These are phyloP conservation scores for Urochloa ruziziensis DNA, from an alignment of 176 grass and related monocot species.

Conservation along the genomic window DNA sequence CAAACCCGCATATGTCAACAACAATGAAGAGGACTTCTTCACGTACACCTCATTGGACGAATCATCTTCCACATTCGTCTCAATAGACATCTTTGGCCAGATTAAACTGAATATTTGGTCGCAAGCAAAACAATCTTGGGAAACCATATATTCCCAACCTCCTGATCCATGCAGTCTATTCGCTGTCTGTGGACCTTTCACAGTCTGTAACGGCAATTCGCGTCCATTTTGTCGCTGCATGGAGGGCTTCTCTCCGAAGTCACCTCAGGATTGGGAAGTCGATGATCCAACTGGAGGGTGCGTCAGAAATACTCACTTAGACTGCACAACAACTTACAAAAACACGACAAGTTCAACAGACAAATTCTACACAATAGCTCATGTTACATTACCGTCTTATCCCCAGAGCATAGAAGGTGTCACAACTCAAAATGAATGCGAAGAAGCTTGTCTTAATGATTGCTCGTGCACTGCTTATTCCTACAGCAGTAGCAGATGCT, in stretches of 20 bases:
- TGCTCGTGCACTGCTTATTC: constrained; percentile 17
- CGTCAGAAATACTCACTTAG: not conserved
- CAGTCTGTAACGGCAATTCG: not conserved
- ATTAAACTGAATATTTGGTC: constrained; percentile 23
- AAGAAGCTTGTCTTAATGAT: not conserved
- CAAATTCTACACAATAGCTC: constrained; percentile 25
- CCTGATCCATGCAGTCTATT: not conserved
- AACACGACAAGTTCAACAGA: not conserved
- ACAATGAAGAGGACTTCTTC: constrained; percentile 13
- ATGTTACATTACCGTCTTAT: constrained; percentile 14
- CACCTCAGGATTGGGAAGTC: constrained; percentile 15
- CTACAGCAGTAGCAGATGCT: constrained; percentile 22
- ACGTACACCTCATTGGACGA: constrained; percentile 14
- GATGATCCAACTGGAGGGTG: constrained; percentile 15
- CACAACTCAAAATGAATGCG: not conserved
- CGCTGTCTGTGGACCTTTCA: not conserved
- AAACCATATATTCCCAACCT: constrained; percentile 21
- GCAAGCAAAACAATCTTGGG: constrained; percentile 2
- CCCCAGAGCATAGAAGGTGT: not conserved
- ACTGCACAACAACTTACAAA: not conserved
- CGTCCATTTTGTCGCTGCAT: not conserved
- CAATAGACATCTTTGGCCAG: constrained; percentile 24
- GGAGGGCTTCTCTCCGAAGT: not conserved
- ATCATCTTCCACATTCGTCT: not conserved
- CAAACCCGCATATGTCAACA: not conserved